phyloP scores from a whole-genome alignment of 768 basidiomycete species.

The Mrakia frigida region DNA sequence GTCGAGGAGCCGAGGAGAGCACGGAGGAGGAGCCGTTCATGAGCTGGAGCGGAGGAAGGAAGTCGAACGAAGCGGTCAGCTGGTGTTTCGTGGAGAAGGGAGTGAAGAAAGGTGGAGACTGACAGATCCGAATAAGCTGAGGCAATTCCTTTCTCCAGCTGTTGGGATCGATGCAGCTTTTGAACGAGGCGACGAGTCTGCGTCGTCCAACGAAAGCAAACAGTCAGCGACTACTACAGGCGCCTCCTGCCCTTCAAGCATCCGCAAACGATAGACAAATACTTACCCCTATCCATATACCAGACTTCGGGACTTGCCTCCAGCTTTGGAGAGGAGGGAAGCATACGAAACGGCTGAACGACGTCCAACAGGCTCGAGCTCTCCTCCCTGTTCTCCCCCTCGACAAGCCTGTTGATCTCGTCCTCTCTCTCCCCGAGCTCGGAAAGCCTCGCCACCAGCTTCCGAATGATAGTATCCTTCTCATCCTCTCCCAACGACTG shows the following conservation, averaged over 20 bases:
- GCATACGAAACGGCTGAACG: not conserved
- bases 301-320: too few relatives aligned
- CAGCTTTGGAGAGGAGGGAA: not conserved
- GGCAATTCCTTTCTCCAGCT: too few relatives aligned
- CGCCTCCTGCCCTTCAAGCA: too few relatives aligned
- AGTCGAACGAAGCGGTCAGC: not conserved
- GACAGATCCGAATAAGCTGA: not conserved
- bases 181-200: too few relatives aligned
- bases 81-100: not conserved
- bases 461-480: not conserved
- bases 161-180: too few relatives aligned
- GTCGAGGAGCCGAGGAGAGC: not conserved
- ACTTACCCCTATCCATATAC: too few relatives aligned
- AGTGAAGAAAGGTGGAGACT: not conserved
- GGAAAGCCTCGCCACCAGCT: not conserved
- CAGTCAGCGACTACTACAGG: too few relatives aligned
- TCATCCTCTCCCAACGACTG: not conserved
- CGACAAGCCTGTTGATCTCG: not conserved
- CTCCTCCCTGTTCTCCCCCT: not conserved
- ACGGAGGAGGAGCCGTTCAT: not conserved
- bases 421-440: not conserved
- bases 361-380: too few relatives aligned
- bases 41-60: not conserved
- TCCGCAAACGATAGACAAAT: too few relatives aligned
- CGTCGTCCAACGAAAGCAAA: too few relatives aligned